phyloP scores from a whole-genome alignment of 73 alveolate species.

The Symbiodinium pilosum region DNA sequence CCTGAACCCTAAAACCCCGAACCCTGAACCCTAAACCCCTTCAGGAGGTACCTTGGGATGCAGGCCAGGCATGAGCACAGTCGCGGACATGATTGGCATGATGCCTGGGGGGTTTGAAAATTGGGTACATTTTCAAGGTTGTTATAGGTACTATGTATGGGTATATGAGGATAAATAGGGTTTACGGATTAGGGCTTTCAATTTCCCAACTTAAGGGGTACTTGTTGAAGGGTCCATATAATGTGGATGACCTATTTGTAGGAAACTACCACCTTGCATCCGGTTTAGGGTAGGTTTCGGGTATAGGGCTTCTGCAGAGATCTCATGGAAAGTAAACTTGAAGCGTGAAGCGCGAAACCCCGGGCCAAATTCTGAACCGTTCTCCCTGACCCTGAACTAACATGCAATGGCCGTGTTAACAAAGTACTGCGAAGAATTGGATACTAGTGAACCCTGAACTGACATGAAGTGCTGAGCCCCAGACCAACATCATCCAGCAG shows the following conservation, averaged over 20 bases:
- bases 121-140: no score
- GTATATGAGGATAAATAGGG: background rate
- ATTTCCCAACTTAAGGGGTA: background rate
- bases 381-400: no score
- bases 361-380: no score
- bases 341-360: no score
- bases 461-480: no score
- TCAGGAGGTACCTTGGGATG: conserved; percentile 20
- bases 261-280: background rate
- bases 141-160: no score
- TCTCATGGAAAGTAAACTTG: no score
- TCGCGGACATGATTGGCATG: conserved; percentile 79
- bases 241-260: no score
- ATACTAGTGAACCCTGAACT: no score
- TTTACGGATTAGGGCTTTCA: background rate
- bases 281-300: background rate
- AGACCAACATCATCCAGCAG: conserved; percentile 80
- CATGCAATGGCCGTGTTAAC: no score
- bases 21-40: background rate
- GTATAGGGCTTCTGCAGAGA: background rate
- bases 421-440: no score
- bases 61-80: conserved; percentile 83
- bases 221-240: no score
- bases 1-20: background rate
- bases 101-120: background rate